Evolutionary conservation across 495 filamentous ascomycete species (phyloP).

Genomic region (Umbilicaria muhlenbergii): DNA sequence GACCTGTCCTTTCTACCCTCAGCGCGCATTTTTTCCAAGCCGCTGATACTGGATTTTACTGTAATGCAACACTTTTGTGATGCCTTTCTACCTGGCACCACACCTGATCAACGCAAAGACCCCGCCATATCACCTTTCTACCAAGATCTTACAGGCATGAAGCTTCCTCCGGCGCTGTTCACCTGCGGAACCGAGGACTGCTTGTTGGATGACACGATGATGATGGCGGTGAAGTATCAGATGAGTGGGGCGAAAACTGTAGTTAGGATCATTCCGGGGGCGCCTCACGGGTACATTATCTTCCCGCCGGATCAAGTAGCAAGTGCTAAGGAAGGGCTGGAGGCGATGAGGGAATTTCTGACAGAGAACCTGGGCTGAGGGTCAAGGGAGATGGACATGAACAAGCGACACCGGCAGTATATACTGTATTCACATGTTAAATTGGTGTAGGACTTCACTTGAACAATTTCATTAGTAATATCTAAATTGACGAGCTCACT

Average conservation of each 20-base stretch:
- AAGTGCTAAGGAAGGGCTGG: neutral
- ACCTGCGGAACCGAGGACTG: constrained; percentile 35
- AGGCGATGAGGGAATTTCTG: neutral
- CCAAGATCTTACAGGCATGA: constrained; percentile 25
- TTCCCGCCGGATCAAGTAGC: constrained; percentile 11
- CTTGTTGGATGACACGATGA: constrained; percentile 37
- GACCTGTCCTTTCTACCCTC: constrained; percentile 26
- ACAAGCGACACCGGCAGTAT: too few species aligned
- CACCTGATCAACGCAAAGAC: constrained; percentile 19
- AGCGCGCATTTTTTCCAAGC: constrained; percentile 13
- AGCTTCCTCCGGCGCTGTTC: constrained; percentile 36
- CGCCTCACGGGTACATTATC: constrained; percentile 30
- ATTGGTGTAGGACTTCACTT: too few species aligned
- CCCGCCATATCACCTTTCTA: constrained; percentile 26
- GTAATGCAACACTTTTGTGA: constrained; percentile 25
- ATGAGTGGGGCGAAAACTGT: constrained; percentile 32
- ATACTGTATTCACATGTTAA: too few species aligned
- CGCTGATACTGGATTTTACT: constrained; percentile 23
- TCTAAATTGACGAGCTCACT: too few species aligned
- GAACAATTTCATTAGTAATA: too few species aligned
- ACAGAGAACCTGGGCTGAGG: neutral
- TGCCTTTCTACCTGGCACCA: constrained; percentile 27
- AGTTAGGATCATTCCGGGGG: constrained; percentile 35
- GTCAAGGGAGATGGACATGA: too few species aligned
- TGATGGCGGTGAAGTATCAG: constrained; percentile 37